These are phyloP conservation scores for Eurotiales sp. DNA, from an alignment of 2,329 filamentous ascomycete genomes.

Conservation along the genomic window DNA sequence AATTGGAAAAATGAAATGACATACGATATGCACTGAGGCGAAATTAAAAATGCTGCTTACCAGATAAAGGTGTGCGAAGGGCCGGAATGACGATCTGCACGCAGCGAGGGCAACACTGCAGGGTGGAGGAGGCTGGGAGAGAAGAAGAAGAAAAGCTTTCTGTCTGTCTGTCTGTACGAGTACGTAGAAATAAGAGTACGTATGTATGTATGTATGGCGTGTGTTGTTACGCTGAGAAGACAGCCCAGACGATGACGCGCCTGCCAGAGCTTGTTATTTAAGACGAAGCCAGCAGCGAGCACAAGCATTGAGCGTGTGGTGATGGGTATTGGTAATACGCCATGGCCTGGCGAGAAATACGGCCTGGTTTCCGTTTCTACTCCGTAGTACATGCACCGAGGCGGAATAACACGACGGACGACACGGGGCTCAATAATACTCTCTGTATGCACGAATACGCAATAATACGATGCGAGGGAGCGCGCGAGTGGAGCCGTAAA, in stretches of 20 bases:
- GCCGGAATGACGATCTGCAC: constrained; percentile 10
- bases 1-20: neutral
- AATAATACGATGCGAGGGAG: too few relatives aligned
- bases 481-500: constrained; percentile 19
- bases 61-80: constrained; percentile 7
- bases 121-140: too few relatives aligned
- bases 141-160: too few relatives aligned
- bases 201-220: neutral
- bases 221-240: neutral
- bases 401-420: neutral
- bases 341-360: too few relatives aligned
- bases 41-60: constrained; percentile 12
- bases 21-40: too few relatives aligned
- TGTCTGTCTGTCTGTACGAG: too few relatives aligned
- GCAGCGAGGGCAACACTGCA: neutral
- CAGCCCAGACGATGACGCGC: constrained; percentile 4
- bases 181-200: neutral
- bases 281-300: neutral
- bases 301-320: neutral
- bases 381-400: too few relatives aligned
- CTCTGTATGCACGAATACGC: constrained; percentile 4
- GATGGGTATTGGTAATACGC: neutral
- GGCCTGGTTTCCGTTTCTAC: too few relatives aligned
- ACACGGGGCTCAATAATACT: neutral
- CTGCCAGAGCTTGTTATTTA: neutral